A percentile compares a stretch with the other conserved stretches of the same genome.
Conservation (phyloP, 2,329 filamentous ascomycete genomes). For the Epichloe glyceriae region DNA sequence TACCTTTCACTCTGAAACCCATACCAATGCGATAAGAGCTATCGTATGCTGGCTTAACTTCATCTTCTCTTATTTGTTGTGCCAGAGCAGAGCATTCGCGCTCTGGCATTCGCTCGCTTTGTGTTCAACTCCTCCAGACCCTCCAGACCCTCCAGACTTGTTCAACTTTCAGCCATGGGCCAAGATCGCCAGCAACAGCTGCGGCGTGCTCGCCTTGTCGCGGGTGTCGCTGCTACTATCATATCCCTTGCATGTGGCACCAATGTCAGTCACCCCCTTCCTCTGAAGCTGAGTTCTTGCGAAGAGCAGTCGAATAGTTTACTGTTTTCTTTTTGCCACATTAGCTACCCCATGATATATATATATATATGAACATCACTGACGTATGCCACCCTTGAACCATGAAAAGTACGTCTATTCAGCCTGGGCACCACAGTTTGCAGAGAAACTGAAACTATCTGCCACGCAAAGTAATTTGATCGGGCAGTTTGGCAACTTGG, state of each 20-base stretch:
- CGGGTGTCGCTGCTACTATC: conserved; percentile 71
- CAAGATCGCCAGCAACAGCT: conserved; percentile 24
- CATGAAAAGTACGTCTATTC: conserved; percentile 79
- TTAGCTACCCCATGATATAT: background rate
- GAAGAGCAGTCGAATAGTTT: background rate
- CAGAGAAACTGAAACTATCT: conserved; percentile 70
- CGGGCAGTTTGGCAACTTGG: conserved; percentile 71
- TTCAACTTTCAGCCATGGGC: conserved; percentile 11
- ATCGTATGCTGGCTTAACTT: no score
- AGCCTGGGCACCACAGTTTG: conserved; percentile 94
- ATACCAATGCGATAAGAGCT: no score
- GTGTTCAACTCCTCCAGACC: background rate
- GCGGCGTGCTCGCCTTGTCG: conserved; percentile 58
- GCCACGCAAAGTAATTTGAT: conserved; percentile 92
- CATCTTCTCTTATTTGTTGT: no score
- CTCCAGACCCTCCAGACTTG: background rate
- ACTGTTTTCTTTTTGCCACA: no score
- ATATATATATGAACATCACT: background rate
- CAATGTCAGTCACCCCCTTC: conserved; percentile 48
- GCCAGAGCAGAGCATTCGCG: background rate
- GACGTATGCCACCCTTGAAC: conserved; percentile 5
- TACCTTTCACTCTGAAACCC: no score
- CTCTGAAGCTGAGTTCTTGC: background rate
- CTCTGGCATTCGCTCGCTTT: background rate
- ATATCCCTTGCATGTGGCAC: conserved; percentile 86